Base-by-base conservation (phyloP, 495 filamentous ascomycete genomes). In the Penicillium ochrochloron region DNA sequence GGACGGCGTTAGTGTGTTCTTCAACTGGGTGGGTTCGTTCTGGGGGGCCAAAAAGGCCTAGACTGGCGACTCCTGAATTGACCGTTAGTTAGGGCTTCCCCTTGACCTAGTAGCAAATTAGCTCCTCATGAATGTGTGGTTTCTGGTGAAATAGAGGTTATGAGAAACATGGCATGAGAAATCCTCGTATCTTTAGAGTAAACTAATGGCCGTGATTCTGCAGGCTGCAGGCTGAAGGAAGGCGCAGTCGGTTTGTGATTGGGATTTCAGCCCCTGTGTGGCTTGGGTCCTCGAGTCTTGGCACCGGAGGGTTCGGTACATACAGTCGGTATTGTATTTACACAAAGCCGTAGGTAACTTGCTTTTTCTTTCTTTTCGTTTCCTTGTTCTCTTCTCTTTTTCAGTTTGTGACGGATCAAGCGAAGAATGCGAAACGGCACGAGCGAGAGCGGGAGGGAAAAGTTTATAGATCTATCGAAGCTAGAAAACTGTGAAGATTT, bases 41-140 rank as follows among this genome's bases (percentile, higher is more conserved):
- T 37, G 35, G 17, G 42, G 66, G 62, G 54, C 44, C 59, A 14
- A 35, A 57, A 62, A 35, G 64, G 69, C 54, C 69, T 71, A 71
- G 69, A 71, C 50, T 64, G 51, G 42, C 41, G 34, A 46, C 69
- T 66, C 69, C 69, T 71, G 66, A 68, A 60, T 23, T 34, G 53
- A 41, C 39, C 9, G 31, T 33, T 5, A 33, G 31, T 51, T 57
- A 58, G 66, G 55, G 51, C 48, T 56, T 63, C 48, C 48, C 63
- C 58, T 31, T 14, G 19, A 33, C n/a, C 12, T 25, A 6, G n/a
- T 12, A 21, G 56, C 31, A 33, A 5, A 0, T 27, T 27, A 27
- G 31, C 31, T 33, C 3, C 58, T 51, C 19, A 4, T 25, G 10
- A 37, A 37, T 5, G 15, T 25, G 8, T 10, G 3, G 7, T 44